Evolutionary conservation across 495 filamentous ascomycete genomes (phyloP).

Genomic region (Xylaria castorea): DNA sequence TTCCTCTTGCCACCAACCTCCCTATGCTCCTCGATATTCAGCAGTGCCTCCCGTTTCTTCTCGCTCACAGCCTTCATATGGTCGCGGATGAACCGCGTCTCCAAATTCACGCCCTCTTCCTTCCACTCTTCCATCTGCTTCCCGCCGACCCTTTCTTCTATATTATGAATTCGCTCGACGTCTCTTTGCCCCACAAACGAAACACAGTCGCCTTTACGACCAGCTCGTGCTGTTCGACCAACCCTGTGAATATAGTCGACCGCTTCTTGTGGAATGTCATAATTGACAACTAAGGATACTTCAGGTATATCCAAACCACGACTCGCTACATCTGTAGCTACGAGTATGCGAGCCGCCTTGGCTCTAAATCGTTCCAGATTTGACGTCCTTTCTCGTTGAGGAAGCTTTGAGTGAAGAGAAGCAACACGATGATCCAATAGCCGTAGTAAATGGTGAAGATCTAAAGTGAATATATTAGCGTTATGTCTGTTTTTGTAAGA

Average conservation of each 20-base stretch:
- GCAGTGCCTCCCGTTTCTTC: constrained; percentile 86
- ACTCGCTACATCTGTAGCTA: constrained; percentile 96
- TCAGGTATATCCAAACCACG: constrained; percentile 95
- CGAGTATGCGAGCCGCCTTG: constrained; percentile 84
- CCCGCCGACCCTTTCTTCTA: constrained; percentile 81
- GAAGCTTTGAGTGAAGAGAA: constrained; percentile 83
- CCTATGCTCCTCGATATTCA: constrained; percentile 90
- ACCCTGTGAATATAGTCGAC: constrained; percentile 98
- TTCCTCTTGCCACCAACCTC: constrained; percentile 83
- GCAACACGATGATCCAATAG: constrained; percentile 89
- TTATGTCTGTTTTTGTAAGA: background rate
- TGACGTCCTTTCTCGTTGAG: constrained; percentile 79
- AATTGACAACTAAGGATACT: constrained; percentile 90
- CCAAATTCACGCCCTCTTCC: constrained; percentile 89
- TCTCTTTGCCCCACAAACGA: constrained; percentile 93
- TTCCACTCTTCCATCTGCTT: constrained; percentile 78
- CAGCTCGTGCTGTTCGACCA: constrained; percentile 92
- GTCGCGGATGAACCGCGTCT: constrained; percentile 82
- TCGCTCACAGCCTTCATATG: constrained; percentile 85
- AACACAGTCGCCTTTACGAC: constrained; percentile 78
- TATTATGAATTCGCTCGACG: constrained; percentile 82
- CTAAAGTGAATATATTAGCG: constrained; percentile 20
- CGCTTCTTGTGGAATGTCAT: constrained; percentile 91
- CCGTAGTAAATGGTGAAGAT: constrained; percentile 84
- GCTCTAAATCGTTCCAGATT: constrained; percentile 93